These are phyloP conservation scores for Flaveria trinervia DNA, from an alignment of 129 eudicot genomes.

Conservation along the genomic window DNA sequence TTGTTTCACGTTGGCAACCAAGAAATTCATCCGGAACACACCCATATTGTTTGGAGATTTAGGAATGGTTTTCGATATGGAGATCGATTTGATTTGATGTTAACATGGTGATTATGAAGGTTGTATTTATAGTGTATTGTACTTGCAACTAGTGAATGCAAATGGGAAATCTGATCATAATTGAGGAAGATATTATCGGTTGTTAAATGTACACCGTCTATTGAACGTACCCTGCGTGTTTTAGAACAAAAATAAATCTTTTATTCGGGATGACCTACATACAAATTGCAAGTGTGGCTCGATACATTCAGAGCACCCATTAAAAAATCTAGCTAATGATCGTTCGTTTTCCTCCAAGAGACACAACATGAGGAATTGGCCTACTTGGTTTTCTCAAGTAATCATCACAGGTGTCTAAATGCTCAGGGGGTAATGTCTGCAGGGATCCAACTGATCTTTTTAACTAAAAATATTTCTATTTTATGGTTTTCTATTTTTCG, in stretches of 20 bases:
- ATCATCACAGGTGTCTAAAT: neutral
- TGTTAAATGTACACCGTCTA: too few relatives aligned
- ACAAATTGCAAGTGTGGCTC: too few relatives aligned
- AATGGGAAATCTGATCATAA: constrained; percentile 18
- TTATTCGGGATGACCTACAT: too few relatives aligned
- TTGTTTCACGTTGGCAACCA: constrained; percentile 36
- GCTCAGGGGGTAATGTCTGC: neutral
- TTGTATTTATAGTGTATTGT: constrained; percentile 27
- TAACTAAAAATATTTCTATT: too few relatives aligned
- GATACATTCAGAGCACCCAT: neutral
- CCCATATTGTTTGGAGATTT: constrained; percentile 13
- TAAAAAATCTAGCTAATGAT: neutral
- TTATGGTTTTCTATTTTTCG: neutral
- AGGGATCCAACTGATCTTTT: too few relatives aligned
- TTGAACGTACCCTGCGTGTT: too few relatives aligned
- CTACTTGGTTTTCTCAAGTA: neutral
- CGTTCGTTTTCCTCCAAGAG: neutral
- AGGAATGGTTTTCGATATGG: neutral
- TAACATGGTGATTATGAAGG: neutral
- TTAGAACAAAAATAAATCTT: too few relatives aligned
- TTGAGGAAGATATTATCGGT: neutral
- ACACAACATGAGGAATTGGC: neutral
- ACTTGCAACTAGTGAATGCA: constrained; percentile 16
- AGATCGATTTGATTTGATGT: neutral
- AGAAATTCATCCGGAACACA: constrained; percentile 4